Conservation (phyloP, 1,284 basidiomycete genomes). For the Tausonia pullulans region DNA sequence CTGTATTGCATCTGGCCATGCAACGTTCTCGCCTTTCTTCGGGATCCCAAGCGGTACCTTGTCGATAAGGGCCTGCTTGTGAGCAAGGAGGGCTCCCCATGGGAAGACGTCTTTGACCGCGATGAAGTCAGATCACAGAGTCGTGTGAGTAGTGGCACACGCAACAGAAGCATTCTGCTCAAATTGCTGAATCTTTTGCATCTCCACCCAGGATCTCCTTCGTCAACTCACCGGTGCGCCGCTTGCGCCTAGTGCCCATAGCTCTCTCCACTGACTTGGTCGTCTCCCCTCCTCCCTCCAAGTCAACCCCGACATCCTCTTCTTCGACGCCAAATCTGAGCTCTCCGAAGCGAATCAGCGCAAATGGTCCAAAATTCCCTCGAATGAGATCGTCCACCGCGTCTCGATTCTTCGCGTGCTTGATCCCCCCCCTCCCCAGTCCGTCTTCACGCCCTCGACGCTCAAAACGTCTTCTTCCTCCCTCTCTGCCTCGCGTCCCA, state of each 20-base stretch:
- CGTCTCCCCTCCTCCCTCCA: too few species aligned
- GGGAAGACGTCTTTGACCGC: constrained; percentile 6
- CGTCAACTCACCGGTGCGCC: neutral
- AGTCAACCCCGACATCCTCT: constrained; percentile 11
- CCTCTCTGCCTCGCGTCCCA: too few species aligned
- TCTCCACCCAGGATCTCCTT: neutral
- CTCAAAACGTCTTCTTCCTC: too few species aligned
- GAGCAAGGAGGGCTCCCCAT: neutral
- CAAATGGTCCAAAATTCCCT: neutral
- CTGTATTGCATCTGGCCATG: constrained; percentile 7
- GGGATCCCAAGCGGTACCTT: neutral
- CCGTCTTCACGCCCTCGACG: too few species aligned
- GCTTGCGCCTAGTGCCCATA: too few species aligned
- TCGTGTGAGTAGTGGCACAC: neutral
- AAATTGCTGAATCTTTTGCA: neutral
- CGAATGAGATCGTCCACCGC: neutral
- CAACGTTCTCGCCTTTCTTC: constrained; percentile 5
- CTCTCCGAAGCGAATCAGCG: neutral
- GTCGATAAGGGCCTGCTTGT: neutral
- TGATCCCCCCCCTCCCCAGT: too few species aligned
- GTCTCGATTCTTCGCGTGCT: constrained; percentile 1
- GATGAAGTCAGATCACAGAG: neutral
- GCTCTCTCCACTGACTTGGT: too few species aligned
- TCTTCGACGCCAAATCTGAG: constrained; percentile 7
- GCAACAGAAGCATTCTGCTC: too few species aligned